These are phyloP conservation scores for Musa acuminata DNA, from an alignment of 176 grass and related monocot genomes.

Conservation along the genomic window DNA sequence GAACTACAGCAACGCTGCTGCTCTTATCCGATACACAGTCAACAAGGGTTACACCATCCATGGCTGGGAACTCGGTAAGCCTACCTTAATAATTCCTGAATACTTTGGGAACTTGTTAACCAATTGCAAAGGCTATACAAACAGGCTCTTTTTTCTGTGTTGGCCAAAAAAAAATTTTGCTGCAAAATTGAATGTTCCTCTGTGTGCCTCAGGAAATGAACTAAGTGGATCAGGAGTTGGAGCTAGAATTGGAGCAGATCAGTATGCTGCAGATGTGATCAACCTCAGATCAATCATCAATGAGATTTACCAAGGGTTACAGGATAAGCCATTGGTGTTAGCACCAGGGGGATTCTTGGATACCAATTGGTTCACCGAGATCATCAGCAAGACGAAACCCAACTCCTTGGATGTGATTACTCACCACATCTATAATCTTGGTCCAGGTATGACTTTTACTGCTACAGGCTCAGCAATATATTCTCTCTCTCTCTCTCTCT, in stretches of 20 bases:
- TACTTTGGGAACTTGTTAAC: no score
- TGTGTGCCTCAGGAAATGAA: slow-evolving; percentile 60
- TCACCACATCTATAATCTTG: slow-evolving; percentile 20
- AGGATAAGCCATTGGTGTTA: slow-evolving; percentile 58
- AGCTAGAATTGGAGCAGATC: slow-evolving; percentile 35
- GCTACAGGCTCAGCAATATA: neutral
- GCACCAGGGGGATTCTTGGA: slow-evolving; percentile 24
- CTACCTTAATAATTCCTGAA: neutral
- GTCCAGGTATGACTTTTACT: slow-evolving; percentile 1
- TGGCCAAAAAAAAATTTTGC: no score
- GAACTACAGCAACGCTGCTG: slow-evolving; percentile 77
- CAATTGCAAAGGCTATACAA: no score
- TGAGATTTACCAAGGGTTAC: slow-evolving; percentile 26
- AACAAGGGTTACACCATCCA: slow-evolving; percentile 60
- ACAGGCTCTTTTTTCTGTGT: no score
- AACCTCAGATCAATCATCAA: slow-evolving; percentile 46
- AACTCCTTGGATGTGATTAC: slow-evolving; percentile 5
- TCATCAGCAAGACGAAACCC: slow-evolving; percentile 4
- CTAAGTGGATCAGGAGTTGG: slow-evolving; percentile 64
- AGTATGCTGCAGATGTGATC: slow-evolving; percentile 61
- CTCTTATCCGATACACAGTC: slow-evolving; percentile 54
- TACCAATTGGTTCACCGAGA: slow-evolving; percentile 13
- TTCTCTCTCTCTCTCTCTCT: no score
- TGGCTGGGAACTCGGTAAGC: slow-evolving; percentile 88
- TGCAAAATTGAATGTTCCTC: neutral